phyloP scores from a whole-genome alignment of 352 stramenopile genomes.

The Hyaloperonospora brassicae region DNA sequence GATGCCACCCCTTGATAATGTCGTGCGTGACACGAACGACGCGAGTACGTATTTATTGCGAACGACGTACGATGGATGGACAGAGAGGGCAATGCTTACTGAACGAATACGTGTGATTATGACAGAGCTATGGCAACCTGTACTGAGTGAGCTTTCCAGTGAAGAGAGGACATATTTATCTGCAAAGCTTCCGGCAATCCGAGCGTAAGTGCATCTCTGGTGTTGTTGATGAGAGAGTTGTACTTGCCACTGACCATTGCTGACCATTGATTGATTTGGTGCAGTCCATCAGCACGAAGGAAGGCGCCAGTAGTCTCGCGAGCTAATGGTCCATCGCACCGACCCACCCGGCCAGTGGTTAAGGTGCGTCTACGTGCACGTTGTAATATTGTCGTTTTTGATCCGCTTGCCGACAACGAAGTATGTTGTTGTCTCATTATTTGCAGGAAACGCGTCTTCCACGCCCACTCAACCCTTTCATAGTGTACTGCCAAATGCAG shows the following conservation, averaged over 20 bases:
- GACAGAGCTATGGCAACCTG: constrained; percentile 58
- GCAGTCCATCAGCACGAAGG: constrained; percentile 44
- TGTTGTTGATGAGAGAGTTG: background rate
- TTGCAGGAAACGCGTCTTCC: constrained; percentile 45
- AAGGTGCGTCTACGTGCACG: constrained; percentile 17
- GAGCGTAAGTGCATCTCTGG: constrained; percentile 25
- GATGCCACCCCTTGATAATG: constrained; percentile 42
- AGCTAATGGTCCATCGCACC: constrained; percentile 25
- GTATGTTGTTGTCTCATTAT: background rate
- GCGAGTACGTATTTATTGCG: constrained; percentile 22
- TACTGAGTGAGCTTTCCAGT: constrained; percentile 57
- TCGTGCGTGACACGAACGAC: constrained; percentile 42
- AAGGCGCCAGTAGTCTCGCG: constrained; percentile 19
- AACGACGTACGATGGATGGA: background rate
- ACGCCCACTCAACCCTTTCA: constrained; percentile 73
- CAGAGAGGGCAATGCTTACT: background rate
- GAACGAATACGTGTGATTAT: background rate
- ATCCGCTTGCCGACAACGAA: constrained; percentile 4
- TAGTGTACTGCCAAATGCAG: constrained; percentile 77
- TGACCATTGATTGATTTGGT: no score
- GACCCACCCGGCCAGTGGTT: constrained; percentile 15
- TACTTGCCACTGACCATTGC: background rate
- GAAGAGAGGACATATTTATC: constrained; percentile 68
- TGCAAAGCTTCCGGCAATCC: constrained; percentile 29
- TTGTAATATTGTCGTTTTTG: background rate